Conservation (phyloP, 2,329 filamentous ascomycete species). For the Fusarium ambrosium region DNA sequence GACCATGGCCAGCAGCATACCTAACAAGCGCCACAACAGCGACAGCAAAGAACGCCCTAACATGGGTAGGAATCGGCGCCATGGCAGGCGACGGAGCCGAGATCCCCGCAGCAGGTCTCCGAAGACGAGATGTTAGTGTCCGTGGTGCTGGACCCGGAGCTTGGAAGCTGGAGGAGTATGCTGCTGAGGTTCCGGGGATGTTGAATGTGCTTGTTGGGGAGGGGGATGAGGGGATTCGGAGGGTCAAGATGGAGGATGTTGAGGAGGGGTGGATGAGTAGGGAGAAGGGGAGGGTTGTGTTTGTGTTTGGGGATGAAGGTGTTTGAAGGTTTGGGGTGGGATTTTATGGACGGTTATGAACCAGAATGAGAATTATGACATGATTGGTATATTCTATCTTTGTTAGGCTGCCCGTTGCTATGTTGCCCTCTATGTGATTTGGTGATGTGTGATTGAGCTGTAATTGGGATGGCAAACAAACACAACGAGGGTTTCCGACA, state of each 20-base stretch:
- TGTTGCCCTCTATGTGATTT: neutral
- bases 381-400: neutral
- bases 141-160: slow-evolving; percentile 61
- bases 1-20: slow-evolving; percentile 57
- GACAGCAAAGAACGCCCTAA: slow-evolving; percentile 55
- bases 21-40: slow-evolving; percentile 56
- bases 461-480: neutral
- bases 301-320: slow-evolving; percentile 44
- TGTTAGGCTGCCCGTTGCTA: neutral
- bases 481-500: neutral
- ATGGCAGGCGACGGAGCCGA: slow-evolving; percentile 56
- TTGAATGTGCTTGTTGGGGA: slow-evolving; percentile 42
- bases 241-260: slow-evolving; percentile 43
- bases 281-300: slow-evolving; percentile 47
- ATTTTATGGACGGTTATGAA: neutral
- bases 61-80: slow-evolving; percentile 67
- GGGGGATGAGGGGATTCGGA: slow-evolving; percentile 36
- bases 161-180: slow-evolving; percentile 52
- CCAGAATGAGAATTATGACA: neutral
- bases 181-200: slow-evolving; percentile 43
- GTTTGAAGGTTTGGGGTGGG: neutral
- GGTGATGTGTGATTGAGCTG: neutral
- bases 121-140: slow-evolving; percentile 63
- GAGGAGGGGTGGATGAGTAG: slow-evolving; percentile 44
- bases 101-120: slow-evolving; percentile 59